These are phyloP conservation scores for Calamus simplicifolius DNA, from an alignment of 176 grass and related monocot species.

Conservation along the genomic window DNA sequence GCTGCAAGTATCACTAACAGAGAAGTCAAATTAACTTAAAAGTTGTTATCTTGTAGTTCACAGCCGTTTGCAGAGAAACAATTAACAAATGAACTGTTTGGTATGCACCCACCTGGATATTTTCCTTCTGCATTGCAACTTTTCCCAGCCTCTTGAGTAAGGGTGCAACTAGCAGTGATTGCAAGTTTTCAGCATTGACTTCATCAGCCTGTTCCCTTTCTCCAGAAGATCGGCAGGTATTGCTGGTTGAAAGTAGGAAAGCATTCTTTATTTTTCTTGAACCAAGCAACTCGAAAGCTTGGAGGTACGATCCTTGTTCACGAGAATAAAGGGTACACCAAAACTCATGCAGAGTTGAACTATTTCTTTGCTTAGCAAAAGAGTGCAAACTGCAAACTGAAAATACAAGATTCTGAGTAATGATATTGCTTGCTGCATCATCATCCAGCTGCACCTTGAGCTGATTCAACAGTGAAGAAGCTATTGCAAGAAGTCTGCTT, in stretches of 20 bases:
- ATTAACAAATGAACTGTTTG: no score
- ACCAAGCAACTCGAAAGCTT: slow-evolving; percentile 83
- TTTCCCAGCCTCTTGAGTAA: slow-evolving; percentile 86
- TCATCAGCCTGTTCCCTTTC: slow-evolving; percentile 27
- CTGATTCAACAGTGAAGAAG: slow-evolving; percentile 78
- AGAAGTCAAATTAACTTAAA: no score
- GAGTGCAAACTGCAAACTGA: slow-evolving; percentile 61
- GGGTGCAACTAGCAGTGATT: slow-evolving; percentile 61
- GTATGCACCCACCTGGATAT: slow-evolving; percentile 48
- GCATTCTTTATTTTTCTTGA: slow-evolving; percentile 55
- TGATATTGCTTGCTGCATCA: slow-evolving; percentile 42
- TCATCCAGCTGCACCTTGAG: slow-evolving; percentile 40
- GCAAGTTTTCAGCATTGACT: slow-evolving; percentile 32
- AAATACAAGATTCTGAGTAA: slow-evolving; percentile 65
- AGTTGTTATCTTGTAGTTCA: no score
- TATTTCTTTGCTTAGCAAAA: slow-evolving; percentile 37
- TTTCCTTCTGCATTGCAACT: slow-evolving; percentile 73
- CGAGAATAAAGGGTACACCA: slow-evolving; percentile 52
- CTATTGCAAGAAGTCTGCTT: slow-evolving; percentile 71
- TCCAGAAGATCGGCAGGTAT: slow-evolving; percentile 10
- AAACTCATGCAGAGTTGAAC: slow-evolving; percentile 33
- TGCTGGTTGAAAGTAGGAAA: slow-evolving; percentile 51
- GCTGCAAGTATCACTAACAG: no score
- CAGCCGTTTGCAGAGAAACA: no score
- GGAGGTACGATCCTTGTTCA: slow-evolving; percentile 47